A percentile compares a stretch with the other conserved stretches of the same genome.
Conservation (phyloP, 2,329 filamentous ascomycete species). For the Penicillium sp. region DNA sequence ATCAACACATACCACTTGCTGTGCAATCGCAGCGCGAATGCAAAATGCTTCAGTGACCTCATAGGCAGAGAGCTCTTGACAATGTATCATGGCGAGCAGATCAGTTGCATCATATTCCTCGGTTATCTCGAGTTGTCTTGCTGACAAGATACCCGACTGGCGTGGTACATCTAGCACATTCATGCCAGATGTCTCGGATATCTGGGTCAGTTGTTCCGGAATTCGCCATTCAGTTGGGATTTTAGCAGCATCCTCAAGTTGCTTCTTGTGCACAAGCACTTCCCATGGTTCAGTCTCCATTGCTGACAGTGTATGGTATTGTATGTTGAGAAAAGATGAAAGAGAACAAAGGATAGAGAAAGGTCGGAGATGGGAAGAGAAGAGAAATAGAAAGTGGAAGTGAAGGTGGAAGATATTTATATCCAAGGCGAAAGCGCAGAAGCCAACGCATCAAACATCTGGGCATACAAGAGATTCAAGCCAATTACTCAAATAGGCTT, state of each 20-base stretch:
- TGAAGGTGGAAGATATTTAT: conserved; percentile 7
- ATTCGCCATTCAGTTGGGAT: conserved; percentile 17
- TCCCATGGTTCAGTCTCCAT: conserved; percentile 15
- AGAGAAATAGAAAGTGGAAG: background rate
- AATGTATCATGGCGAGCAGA: conserved; percentile 9
- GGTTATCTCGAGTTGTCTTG: conserved; percentile 15
- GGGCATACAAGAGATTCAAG: background rate
- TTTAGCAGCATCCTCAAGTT: conserved; percentile 9
- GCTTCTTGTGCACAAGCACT: conserved; percentile 10
- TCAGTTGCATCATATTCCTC: conserved; percentile 18
- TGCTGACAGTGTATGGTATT: background rate
- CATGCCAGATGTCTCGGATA: conserved; percentile 9
- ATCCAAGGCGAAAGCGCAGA: background rate
- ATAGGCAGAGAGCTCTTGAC: conserved; percentile 7
- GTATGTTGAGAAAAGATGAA: no score
- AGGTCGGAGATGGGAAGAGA: background rate
- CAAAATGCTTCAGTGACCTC: conserved; percentile 21
- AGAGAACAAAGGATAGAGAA: background rate
- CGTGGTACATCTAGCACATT: conserved; percentile 18
- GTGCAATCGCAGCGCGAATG: conserved; percentile 19
- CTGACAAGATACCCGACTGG: conserved; percentile 9
- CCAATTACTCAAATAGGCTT: background rate
- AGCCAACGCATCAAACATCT: background rate
- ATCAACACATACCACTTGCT: conserved; percentile 15
- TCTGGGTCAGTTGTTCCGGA: conserved; percentile 3